Conservation (phyloP, 768 basidiomycete genomes). For the Peribolospora baueri region DNA sequence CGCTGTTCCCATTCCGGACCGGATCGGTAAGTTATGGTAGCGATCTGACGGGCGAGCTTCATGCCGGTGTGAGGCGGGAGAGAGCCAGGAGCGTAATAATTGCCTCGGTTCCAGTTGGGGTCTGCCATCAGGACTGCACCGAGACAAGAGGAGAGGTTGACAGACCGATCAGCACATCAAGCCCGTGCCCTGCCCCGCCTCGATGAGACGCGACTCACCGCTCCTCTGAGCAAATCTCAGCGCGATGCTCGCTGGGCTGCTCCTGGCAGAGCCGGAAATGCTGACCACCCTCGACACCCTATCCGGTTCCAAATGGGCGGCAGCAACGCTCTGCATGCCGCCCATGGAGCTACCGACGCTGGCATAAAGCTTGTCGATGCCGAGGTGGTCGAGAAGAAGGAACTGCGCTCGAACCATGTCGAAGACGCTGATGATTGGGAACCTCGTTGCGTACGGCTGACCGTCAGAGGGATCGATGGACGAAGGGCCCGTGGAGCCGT, state of each 20-base stretch:
- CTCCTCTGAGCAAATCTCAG: constrained; percentile 92
- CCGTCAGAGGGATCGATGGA: constrained; percentile 38
- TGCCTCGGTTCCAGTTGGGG: constrained; percentile 97
- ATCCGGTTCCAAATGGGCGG: constrained; percentile 76
- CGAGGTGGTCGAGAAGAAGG: constrained; percentile 53
- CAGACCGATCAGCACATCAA: background rate
- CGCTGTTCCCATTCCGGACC: constrained; percentile 98
- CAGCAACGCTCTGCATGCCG: constrained; percentile 86
- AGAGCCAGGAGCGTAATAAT: constrained; percentile 54
- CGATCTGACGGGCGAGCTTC: constrained; percentile 96
- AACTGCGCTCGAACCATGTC: constrained; percentile 97
- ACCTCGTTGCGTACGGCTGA: constrained; percentile 67
- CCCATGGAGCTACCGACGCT: constrained; percentile 93
- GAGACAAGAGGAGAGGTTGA: background rate
- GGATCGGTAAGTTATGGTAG: constrained; percentile 94
- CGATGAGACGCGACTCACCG: constrained; percentile 30
- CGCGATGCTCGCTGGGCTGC: constrained; percentile 72
- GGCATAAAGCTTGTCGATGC: constrained; percentile 65
- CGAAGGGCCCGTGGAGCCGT: constrained; percentile 87
- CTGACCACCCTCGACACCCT: constrained; percentile 73
- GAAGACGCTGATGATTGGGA: constrained; percentile 77
- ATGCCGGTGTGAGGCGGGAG: constrained; percentile 94
- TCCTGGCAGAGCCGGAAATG: constrained; percentile 83
- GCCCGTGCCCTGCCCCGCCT: background rate
- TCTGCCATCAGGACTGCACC: constrained; percentile 88